Evolutionary conservation across 208 protist genomes (phyloP).

Genomic region (Trichomonas vaginalis): DNA sequence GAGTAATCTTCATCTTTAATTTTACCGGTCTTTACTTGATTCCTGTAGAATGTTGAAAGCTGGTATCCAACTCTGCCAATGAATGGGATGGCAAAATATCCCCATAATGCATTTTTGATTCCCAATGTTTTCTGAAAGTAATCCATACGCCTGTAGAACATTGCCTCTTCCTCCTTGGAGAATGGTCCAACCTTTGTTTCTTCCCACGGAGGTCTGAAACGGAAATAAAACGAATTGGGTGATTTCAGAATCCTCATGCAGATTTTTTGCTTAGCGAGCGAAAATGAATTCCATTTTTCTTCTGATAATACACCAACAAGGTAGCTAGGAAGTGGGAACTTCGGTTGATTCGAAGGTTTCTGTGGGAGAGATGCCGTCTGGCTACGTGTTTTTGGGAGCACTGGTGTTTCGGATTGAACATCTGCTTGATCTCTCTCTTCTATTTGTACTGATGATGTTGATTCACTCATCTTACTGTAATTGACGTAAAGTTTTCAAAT

Average conservation of each 20-base stretch:
- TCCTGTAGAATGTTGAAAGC: neutral
- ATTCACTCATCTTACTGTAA: too few relatives aligned
- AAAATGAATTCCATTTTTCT: neutral
- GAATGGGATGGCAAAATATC: neutral
- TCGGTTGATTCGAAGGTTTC: too few relatives aligned
- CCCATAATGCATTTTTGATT: neutral
- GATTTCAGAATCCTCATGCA: neutral
- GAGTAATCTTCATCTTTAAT: neutral
- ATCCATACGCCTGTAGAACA: neutral
- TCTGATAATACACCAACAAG: too few relatives aligned
- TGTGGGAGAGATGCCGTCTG: too few relatives aligned
- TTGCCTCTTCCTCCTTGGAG: neutral
- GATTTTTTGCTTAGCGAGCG: neutral
- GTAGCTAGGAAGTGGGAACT: too few relatives aligned
- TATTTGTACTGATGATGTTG: too few relatives aligned
- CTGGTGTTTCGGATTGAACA: too few relatives aligned
- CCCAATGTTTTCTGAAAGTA: neutral
- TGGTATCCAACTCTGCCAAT: neutral
- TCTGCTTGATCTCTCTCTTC: too few relatives aligned
- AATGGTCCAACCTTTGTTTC: neutral
- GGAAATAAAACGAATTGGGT: neutral
- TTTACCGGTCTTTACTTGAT: neutral
- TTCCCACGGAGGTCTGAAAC: neutral
- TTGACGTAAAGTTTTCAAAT: too few relatives aligned
- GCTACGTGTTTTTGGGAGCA: too few relatives aligned